Percentiles rank a stretch among this genome's conserved stretches.
phyloP scores from a whole-genome alignment of 208 protist species.

The Vickermania ingenoplastis region DNA sequence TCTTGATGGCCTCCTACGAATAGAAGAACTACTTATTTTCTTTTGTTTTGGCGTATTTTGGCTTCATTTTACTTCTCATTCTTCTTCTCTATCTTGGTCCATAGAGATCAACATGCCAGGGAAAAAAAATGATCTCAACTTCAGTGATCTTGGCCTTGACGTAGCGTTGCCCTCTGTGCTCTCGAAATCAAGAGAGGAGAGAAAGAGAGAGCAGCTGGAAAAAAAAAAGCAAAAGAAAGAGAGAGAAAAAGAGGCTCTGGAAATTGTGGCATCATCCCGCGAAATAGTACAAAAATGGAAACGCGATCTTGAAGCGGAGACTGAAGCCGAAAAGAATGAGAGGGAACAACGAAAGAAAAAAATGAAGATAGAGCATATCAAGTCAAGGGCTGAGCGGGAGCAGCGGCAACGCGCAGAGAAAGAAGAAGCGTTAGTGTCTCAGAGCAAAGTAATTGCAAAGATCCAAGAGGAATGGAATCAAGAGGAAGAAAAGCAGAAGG shows the following conservation, averaged over 20 bases:
- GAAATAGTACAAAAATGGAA: constrained; percentile 59
- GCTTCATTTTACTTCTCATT: constrained; percentile 1
- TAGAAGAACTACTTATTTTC: no score
- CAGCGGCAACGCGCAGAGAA: constrained; percentile 24
- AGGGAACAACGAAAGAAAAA: constrained; percentile 57
- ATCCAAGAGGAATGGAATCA: constrained; percentile 10
- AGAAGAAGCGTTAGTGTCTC: constrained; percentile 15
- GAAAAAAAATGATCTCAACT: constrained; percentile 46
- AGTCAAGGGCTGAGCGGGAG: constrained; percentile 40
- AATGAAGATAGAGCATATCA: constrained; percentile 43
- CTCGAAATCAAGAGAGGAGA: constrained; percentile 39
- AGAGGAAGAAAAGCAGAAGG: constrained; percentile 21
- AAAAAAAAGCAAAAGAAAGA: constrained; percentile 69
- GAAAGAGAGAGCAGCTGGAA: constrained; percentile 38
- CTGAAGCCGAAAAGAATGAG: constrained; percentile 26
- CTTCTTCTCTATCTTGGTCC: constrained; percentile 4
- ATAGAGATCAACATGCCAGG: constrained; percentile 16
- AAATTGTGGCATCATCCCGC: constrained; percentile 33
- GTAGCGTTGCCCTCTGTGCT: constrained; percentile 59
- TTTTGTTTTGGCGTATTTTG: not conserved
- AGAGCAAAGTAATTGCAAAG: constrained; percentile 24
- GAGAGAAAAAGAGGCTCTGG: constrained; percentile 42
- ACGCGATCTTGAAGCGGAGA: constrained; percentile 31
- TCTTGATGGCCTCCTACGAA: no score
- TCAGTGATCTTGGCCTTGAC: constrained; percentile 70